Conservation (phyloP, 2,329 filamentous ascomycete genomes). For the Penicillium sp. region DNA sequence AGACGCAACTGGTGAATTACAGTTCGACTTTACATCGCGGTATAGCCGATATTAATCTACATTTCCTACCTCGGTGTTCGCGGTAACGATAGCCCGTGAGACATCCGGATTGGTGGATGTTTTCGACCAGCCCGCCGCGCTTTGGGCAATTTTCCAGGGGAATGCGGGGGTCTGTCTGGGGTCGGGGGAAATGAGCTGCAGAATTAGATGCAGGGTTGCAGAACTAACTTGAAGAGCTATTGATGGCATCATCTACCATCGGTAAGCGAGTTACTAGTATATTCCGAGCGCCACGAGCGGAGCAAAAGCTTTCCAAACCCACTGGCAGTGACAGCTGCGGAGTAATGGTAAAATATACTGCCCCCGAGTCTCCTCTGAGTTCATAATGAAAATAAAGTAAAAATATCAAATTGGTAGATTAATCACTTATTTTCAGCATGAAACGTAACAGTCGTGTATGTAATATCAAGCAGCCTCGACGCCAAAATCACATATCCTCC, state of each 20-base stretch:
- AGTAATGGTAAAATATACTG: no score
- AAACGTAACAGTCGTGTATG: neutral
- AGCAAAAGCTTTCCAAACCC: no score
- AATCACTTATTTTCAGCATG: neutral
- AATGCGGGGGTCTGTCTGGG: slow-evolving; percentile 15
- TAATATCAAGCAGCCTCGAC: neutral
- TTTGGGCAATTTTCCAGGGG: slow-evolving; percentile 25
- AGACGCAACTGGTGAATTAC: neutral
- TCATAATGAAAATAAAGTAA: no score
- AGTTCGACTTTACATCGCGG: neutral
- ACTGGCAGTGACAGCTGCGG: no score
- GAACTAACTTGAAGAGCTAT: no score
- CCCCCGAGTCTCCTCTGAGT: no score
- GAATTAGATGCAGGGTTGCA: neutral
- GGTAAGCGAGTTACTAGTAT: neutral
- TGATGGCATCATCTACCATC: neutral
- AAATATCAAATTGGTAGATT: neutral
- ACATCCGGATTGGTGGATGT: slow-evolving; percentile 34
- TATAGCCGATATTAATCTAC: slow-evolving; percentile 3
- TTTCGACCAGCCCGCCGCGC: slow-evolving; percentile 13
- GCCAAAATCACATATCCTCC: neutral
- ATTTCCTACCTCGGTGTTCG: slow-evolving; percentile 24
- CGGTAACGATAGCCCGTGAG: slow-evolving; percentile 24
- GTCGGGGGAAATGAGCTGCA: neutral
- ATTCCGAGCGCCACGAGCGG: neutral